Evolutionary conservation across 306 rosid genomes (phyloP).

Genomic region (Casuarina cunninghamiana): DNA sequence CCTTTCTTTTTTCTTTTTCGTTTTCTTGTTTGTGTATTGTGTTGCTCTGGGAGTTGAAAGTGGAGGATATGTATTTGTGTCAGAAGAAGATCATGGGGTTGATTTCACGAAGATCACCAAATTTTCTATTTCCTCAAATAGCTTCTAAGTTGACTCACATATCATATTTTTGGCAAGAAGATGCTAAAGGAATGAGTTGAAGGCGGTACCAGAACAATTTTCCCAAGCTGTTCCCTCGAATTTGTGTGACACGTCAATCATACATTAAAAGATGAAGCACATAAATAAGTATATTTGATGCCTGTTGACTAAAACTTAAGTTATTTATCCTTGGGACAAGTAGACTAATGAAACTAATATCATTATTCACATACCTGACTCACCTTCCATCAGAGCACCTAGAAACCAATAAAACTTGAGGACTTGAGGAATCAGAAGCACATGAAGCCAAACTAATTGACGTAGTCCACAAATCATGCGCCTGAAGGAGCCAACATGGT

Average conservation of each 20-base stretch:
- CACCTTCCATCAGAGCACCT: slow-evolving; percentile 95
- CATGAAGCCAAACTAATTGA: slow-evolving; percentile 65
- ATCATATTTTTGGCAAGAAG: background rate
- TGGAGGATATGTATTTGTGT: no score
- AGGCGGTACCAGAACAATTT: background rate
- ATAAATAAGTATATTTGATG: background rate
- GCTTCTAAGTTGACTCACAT: background rate
- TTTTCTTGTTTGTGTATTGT: no score
- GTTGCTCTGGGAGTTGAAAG: no score
- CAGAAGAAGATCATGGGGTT: background rate
- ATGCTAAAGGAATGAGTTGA: background rate
- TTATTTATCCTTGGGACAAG: slow-evolving; percentile 4
- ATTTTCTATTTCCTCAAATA: background rate
- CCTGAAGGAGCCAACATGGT: slow-evolving; percentile 50
- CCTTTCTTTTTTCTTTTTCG: no score
- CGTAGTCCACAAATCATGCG: slow-evolving; percentile 77
- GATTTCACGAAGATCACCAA: background rate
- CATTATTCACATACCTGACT: slow-evolving; percentile 33
- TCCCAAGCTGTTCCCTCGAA: background rate
- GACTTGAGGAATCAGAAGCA: slow-evolving; percentile 57
- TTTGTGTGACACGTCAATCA: background rate
- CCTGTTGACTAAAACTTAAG: slow-evolving; percentile 13
- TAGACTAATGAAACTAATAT: background rate
- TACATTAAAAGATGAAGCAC: slow-evolving; percentile 5
- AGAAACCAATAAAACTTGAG: slow-evolving; percentile 68